These are phyloP conservation scores for Psilocybe azurescens DNA, from an alignment of 768 basidiomycete species.

Conservation along the genomic window DNA sequence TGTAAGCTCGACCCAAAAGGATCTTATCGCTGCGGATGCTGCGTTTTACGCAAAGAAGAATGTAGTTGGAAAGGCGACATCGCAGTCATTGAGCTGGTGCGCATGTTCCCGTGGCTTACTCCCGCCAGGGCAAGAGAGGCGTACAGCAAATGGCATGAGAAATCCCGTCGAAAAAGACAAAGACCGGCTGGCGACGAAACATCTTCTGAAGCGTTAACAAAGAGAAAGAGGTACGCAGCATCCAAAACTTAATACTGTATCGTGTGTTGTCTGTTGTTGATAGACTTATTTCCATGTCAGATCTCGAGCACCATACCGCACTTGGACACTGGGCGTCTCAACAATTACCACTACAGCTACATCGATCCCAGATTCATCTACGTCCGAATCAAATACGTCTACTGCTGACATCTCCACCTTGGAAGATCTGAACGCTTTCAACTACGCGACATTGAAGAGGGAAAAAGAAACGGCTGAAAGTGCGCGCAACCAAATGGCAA, in stretches of 20 bases:
- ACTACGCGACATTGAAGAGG: constrained; percentile 1
- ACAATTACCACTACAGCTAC: not conserved
- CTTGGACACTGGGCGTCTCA: not conserved
- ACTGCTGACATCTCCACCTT: not conserved
- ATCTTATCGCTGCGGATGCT: not conserved
- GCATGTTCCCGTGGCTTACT: not conserved
- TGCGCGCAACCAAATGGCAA: constrained; percentile 1
- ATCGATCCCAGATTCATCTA: not conserved
- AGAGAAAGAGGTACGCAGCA: not conserved
- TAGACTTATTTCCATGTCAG: not conserved
- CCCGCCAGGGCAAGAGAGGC: not conserved
- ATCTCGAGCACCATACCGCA: not conserved
- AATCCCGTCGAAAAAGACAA: not conserved
- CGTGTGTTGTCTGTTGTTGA: not conserved
- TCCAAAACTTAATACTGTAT: not conserved
- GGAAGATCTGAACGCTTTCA: constrained; percentile 2
- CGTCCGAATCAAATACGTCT: not conserved
- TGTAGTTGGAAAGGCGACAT: constrained; percentile 6
- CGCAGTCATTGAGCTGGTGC: not conserved
- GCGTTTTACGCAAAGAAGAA: not conserved
- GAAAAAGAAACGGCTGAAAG: not conserved
- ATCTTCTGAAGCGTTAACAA: not conserved
- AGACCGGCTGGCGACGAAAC: not conserved
- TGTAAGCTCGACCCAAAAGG: not conserved
- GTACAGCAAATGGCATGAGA: not conserved